phyloP scores from a whole-genome alignment of 2,329 filamentous ascomycete genomes.

The Aspergillus pseudoterreus region DNA sequence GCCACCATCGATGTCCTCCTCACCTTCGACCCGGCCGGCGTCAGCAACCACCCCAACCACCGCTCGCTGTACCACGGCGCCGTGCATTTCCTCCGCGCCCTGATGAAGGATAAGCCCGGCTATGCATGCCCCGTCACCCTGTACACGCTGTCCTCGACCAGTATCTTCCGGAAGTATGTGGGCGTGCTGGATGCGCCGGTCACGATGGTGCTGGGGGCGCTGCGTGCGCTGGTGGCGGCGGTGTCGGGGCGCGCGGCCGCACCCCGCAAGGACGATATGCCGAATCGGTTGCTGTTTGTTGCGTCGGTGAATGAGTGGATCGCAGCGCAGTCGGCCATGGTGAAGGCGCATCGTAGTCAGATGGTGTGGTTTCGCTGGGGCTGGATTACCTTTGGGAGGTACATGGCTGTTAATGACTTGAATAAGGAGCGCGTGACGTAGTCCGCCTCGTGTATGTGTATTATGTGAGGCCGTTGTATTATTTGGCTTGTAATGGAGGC shows the following conservation, averaged over 20 bases:
- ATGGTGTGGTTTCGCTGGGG: conserved; percentile 99
- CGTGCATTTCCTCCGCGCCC: conserved; percentile 62
- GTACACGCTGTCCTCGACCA: conserved; percentile 76
- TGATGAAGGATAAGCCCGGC: conserved; percentile 61
- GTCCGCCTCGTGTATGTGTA: background rate
- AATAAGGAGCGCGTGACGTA: conserved; percentile 51
- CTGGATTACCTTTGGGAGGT: conserved; percentile 86
- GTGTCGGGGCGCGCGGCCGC: conserved; percentile 19
- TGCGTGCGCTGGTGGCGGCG: conserved; percentile 30
- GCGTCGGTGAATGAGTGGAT: conserved; percentile 62
- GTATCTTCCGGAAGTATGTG: conserved; percentile 74
- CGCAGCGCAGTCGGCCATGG: conserved; percentile 81
- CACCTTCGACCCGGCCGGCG: conserved; percentile 80
- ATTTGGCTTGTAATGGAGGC: too few species aligned
- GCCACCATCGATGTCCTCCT: conserved; percentile 74
- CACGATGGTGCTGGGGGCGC: conserved; percentile 60
- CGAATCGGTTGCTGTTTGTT: conserved; percentile 63
- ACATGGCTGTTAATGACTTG: conserved; percentile 95
- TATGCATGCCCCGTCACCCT: conserved; percentile 73
- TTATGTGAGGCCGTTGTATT: background rate
- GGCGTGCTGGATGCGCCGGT: conserved; percentile 71
- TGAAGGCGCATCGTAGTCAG: conserved; percentile 82
- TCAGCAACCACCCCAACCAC: conserved; percentile 92
- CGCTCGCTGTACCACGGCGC: conserved; percentile 83
- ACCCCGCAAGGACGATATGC: conserved; percentile 49